Evolutionary conservation across 2,329 filamentous ascomycete species (phyloP).

Genomic region (Alternaria ethzedia): DNA sequence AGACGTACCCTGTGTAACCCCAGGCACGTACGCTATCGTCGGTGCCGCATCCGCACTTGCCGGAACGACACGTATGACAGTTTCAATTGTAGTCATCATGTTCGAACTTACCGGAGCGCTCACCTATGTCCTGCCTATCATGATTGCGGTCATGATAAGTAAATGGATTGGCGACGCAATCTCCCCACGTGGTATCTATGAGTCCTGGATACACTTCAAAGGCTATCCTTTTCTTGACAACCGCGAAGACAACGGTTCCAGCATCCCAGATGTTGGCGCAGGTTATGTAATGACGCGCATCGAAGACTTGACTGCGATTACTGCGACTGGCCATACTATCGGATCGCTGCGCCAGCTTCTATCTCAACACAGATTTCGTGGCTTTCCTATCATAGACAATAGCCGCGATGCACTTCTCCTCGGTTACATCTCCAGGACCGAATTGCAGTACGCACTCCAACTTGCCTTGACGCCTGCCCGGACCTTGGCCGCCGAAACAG

Average conservation of each 20-base stretch:
- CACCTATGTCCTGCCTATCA: conserved; percentile 96
- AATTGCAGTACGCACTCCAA: conserved; percentile 81
- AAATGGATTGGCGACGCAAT: conserved; percentile 99
- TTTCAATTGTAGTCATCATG: conserved; percentile 99
- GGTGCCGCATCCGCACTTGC: conserved; percentile 93
- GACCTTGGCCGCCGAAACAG: conserved; percentile 71
- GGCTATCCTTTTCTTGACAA: conserved; percentile 96
- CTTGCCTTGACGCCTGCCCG: conserved; percentile 64
- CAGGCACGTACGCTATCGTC: conserved; percentile 95
- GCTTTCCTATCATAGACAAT: conserved; percentile 88
- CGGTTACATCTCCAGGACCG: conserved; percentile 92
- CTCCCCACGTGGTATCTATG: conserved; percentile 91
- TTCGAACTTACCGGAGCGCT: conserved; percentile 97
- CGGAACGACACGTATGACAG: conserved; percentile 93
- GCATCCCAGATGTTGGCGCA: conserved; percentile 84
- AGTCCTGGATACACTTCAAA: conserved; percentile 96
- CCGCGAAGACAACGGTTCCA: conserved; percentile 68
- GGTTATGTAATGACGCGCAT: conserved; percentile 89
- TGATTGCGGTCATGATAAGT: conserved; percentile 97
- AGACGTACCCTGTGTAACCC: conserved; percentile 86
- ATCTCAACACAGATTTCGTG: conserved; percentile 77
- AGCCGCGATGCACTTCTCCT: conserved; percentile 78
- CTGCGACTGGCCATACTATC: conserved; percentile 87
- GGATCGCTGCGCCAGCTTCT: conserved; percentile 74
- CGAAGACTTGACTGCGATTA: conserved; percentile 87